These are phyloP conservation scores for Mucor saturninus DNA, from an alignment of 371 early-diverging fungal genomes.

Conservation along the genomic window DNA sequence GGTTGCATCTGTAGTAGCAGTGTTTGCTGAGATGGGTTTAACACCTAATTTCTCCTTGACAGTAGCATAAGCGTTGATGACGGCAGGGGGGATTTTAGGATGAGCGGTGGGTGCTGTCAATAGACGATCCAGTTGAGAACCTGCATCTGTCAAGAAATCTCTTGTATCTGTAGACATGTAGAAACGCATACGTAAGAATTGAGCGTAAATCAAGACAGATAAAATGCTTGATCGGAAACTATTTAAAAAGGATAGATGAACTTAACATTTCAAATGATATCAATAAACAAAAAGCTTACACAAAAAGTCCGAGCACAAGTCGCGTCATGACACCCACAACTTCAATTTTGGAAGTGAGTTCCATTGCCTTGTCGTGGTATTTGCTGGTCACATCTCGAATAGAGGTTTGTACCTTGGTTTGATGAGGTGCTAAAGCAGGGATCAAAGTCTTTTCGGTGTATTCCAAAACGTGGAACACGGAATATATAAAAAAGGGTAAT, in stretches of 20 bases:
- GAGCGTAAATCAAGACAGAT: constrained; percentile 71
- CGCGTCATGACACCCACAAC: constrained; percentile 74
- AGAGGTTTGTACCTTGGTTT: constrained; percentile 35
- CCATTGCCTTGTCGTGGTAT: constrained; percentile 68
- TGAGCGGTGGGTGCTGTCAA: constrained; percentile 35
- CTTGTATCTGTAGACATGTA: constrained; percentile 34
- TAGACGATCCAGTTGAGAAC: constrained; percentile 3
- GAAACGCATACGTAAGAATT: constrained; percentile 82
- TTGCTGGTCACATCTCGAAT: constrained; percentile 55
- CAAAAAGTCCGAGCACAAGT: constrained; percentile 64
- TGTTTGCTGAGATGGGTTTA: not conserved
- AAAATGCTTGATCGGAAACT: constrained; percentile 70
- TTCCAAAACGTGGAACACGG: constrained; percentile 76
- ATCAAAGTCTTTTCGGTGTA: constrained; percentile 68
- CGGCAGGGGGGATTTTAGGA: constrained; percentile 30
- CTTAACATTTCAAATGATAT: too few species aligned
- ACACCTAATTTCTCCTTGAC: constrained; percentile 7
- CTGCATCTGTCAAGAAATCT: constrained; percentile 7
- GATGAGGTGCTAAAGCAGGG: constrained; percentile 43
- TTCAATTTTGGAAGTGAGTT: constrained; percentile 70
- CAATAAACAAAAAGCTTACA: constrained; percentile 36
- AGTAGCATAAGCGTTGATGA: constrained; percentile 23
- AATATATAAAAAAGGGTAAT: constrained; percentile 78
- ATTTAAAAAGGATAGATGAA: not conserved
- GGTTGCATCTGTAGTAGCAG: not conserved